phyloP scores from a whole-genome alignment of 164 flowering plant species.

The Cinnamomum micranthum region DNA sequence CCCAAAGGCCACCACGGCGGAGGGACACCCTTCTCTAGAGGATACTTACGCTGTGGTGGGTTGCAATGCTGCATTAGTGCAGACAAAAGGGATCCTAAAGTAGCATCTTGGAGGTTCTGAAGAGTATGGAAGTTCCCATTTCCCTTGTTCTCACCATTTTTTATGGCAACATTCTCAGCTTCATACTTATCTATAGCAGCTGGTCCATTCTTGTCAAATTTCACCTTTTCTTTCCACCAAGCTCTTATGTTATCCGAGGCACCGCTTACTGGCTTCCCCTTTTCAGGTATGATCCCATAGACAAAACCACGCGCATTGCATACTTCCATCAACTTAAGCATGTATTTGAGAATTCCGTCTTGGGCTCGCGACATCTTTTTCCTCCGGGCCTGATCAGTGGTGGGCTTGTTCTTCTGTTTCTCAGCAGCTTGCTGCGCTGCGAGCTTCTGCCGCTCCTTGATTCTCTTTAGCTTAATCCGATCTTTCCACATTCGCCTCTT shows the following conservation, averaged over 20 bases:
- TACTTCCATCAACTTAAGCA: constrained; percentile 64
- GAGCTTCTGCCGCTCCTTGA: constrained; percentile 32
- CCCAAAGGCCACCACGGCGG: constrained; percentile 47
- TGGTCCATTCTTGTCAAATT: constrained; percentile 65
- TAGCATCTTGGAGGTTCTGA: constrained; percentile 34
- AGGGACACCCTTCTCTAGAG: constrained; percentile 33
- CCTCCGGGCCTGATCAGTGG: constrained; percentile 23
- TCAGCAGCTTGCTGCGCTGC: constrained; percentile 16
- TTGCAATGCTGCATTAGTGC: constrained; percentile 38
- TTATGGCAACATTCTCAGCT: constrained; percentile 20
- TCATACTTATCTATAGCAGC: constrained; percentile 53
- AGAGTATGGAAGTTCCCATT: constrained; percentile 17
- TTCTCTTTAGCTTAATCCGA: constrained; percentile 30
- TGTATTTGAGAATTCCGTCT: constrained; percentile 61
- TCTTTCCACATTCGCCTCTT: constrained; percentile 44
- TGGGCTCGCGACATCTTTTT: constrained; percentile 58
- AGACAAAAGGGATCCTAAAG: constrained; percentile 37
- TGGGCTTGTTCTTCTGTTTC: constrained; percentile 16
- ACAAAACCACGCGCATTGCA: constrained; percentile 73
- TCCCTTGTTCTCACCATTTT: constrained; percentile 5
- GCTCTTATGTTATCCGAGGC: constrained; percentile 60
- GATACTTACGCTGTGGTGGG: constrained; percentile 37
- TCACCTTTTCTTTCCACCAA: constrained; percentile 71
- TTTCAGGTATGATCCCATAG: constrained; percentile 79
- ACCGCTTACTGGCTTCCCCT: constrained; percentile 80